phyloP scores from a whole-genome alignment of 169 alveolate genomes.

The Plasmodium gallinaceum region DNA sequence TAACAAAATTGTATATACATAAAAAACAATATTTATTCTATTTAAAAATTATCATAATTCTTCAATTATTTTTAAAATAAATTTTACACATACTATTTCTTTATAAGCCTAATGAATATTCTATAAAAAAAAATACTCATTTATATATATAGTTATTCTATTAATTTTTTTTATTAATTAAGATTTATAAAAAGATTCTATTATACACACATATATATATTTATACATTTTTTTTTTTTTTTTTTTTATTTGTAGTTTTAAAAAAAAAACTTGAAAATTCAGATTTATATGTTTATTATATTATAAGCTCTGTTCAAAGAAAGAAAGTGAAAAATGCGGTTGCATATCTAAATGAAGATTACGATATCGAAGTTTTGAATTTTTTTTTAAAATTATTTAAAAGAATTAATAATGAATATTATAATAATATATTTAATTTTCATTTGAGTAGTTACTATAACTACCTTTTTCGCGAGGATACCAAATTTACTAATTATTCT shows the following conservation, averaged over 20 bases:
- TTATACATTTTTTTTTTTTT: neutral
- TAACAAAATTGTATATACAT: slow-evolving; percentile 11
- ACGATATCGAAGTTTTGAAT: slow-evolving; percentile 56
- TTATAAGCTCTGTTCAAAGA: slow-evolving; percentile 19
- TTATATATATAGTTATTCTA: neutral
- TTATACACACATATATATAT: neutral
- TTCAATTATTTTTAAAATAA: neutral
- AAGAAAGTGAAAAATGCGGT: slow-evolving; percentile 64
- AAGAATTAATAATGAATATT: slow-evolving; percentile 71
- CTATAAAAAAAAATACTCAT: neutral
- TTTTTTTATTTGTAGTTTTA: slow-evolving; percentile 14
- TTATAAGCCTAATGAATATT: neutral
- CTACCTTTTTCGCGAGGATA: slow-evolving; percentile 34
- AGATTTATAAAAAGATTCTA: neutral
- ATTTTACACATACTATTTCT: neutral
- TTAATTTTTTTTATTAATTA: neutral
- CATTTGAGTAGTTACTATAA: slow-evolving; percentile 45
- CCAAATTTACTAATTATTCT: slow-evolving; percentile 44
- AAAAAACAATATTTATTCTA: neutral
- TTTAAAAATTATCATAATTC: neutral
- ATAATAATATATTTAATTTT: slow-evolving; percentile 31
- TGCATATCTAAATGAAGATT: slow-evolving; percentile 35
- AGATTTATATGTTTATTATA: slow-evolving; percentile 44
- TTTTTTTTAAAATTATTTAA: slow-evolving; percentile 64
- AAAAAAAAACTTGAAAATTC: slow-evolving; percentile 38